These are phyloP conservation scores for Rhodotorula sp. DNA, from an alignment of 1,284 basidiomycete species.

Conservation along the genomic window DNA sequence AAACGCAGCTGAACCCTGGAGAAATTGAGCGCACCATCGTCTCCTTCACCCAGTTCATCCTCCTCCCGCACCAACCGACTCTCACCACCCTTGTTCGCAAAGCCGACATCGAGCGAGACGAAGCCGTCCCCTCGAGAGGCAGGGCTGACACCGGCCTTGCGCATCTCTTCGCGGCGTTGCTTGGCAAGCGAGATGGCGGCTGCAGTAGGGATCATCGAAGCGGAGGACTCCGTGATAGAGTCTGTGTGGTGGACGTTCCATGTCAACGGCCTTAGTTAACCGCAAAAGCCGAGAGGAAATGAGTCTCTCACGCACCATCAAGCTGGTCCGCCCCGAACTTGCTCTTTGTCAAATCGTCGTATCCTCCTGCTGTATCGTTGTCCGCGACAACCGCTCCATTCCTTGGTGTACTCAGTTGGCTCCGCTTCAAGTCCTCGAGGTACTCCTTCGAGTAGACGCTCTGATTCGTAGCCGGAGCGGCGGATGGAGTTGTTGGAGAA, in stretches of 20 bases:
- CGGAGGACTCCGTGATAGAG: background rate
- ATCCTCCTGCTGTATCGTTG: background rate
- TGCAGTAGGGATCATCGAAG: constrained; percentile 12
- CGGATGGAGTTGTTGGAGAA: too few relatives aligned
- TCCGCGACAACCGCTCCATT: background rate
- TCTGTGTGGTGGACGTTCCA: too few relatives aligned
- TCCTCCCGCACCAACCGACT: constrained; percentile 85
- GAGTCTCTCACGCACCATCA: constrained; percentile 57
- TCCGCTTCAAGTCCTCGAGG: constrained; percentile 74
- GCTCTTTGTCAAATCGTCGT: constrained; percentile 31
- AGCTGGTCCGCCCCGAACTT: constrained; percentile 47
- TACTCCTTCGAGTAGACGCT: constrained; percentile 67
- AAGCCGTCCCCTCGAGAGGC: constrained; percentile 61
- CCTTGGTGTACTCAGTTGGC: constrained; percentile 54
- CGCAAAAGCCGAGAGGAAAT: too few relatives aligned
- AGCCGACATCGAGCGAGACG: constrained; percentile 71
- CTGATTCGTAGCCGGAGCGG: background rate
- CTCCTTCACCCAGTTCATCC: constrained; percentile 86
- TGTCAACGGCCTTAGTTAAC: too few relatives aligned
- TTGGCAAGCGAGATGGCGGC: constrained; percentile 31
- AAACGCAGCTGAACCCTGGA: constrained; percentile 57
- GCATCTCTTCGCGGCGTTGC: constrained; percentile 27
- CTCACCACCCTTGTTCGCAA: constrained; percentile 55
- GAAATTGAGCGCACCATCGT: constrained; percentile 66
- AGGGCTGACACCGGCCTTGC: constrained; percentile 8